These are phyloP conservation scores for Zancudomyces culisetae DNA, from an alignment of 371 early-diverging fungal species.

Conservation along the genomic window DNA sequence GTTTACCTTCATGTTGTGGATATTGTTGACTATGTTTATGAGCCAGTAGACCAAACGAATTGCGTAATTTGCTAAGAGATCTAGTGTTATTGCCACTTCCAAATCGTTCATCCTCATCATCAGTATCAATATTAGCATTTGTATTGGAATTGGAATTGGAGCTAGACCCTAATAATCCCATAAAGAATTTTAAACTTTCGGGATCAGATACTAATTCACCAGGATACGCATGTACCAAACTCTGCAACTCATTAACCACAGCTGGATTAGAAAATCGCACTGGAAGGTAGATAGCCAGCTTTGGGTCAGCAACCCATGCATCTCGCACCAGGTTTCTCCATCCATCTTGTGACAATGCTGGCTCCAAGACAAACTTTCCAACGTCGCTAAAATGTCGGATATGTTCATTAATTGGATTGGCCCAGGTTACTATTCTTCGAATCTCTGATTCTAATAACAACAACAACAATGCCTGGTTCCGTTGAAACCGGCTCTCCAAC, in stretches of 20 bases:
- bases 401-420: constrained; percentile 34
- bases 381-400: constrained; percentile 10
- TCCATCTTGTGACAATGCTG: constrained; percentile 29
- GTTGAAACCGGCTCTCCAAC: constrained; percentile 26
- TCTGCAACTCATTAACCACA: constrained; percentile 46
- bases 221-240: constrained; percentile 38
- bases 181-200: constrained; percentile 47
- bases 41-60: too few species aligned
- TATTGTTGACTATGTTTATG: too few species aligned
- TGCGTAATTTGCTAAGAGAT: too few species aligned
- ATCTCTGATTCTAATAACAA: constrained; percentile 77
- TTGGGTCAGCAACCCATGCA: constrained; percentile 66
- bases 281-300: constrained; percentile 55
- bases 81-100: background rate
- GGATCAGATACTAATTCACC: constrained; percentile 47
- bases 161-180: constrained; percentile 16
- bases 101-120: background rate
- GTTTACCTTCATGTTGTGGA: too few species aligned
- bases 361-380: constrained; percentile 6
- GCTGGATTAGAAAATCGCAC: constrained; percentile 46
- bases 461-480: constrained; percentile 40
- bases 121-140: background rate
- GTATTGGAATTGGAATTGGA: background rate
- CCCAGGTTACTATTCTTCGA: constrained; percentile 60
- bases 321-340: constrained; percentile 56